A percentile compares a stretch with the other conserved stretches of the same genome.
phyloP scores from a whole-genome alignment of 768 basidiomycete genomes.

The Boletus patriciae region DNA sequence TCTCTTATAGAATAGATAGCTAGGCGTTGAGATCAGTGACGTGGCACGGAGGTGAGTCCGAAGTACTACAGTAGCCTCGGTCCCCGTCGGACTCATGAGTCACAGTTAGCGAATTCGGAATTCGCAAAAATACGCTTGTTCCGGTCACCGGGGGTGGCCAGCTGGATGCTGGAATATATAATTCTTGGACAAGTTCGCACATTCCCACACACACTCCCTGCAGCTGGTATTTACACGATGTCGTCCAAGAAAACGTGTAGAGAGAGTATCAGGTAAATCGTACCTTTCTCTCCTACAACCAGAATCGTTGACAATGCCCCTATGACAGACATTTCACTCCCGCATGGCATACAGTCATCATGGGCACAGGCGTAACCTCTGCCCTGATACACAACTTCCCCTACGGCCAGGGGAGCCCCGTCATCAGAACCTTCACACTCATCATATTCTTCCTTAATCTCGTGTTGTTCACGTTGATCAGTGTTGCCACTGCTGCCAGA shows the following conservation, averaged over 20 bases:
- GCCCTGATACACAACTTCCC: slow-evolving; percentile 44
- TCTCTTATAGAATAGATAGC: too few relatives aligned
- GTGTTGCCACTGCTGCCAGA: slow-evolving; percentile 36
- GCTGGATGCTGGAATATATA: not conserved
- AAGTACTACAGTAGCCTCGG: too few relatives aligned
- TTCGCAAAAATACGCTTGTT: not conserved
- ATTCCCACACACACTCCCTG: not conserved
- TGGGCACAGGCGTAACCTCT: slow-evolving; percentile 47
- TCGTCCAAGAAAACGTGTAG: slow-evolving; percentile 35
- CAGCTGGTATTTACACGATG: not conserved
- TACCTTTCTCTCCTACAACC: not conserved
- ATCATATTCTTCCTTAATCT: slow-evolving; percentile 43
- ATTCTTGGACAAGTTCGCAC: not conserved
- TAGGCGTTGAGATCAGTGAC: not conserved
- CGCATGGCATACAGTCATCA: slow-evolving; percentile 48
- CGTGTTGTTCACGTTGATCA: slow-evolving; percentile 39
- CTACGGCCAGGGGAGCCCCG: slow-evolving; percentile 37
- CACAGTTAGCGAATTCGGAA: not conserved
- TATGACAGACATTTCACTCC: slow-evolving; percentile 45
- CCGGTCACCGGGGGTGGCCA: not conserved
- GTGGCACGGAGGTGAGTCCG: not conserved
- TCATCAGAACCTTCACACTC: slow-evolving; percentile 37
- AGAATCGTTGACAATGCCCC: not conserved
- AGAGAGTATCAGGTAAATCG: slow-evolving; percentile 37
- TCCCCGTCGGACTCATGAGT: not conserved